Base-by-base conservation (phyloP, 805 yeast species). In the Metschnikowia koreensis region DNA sequence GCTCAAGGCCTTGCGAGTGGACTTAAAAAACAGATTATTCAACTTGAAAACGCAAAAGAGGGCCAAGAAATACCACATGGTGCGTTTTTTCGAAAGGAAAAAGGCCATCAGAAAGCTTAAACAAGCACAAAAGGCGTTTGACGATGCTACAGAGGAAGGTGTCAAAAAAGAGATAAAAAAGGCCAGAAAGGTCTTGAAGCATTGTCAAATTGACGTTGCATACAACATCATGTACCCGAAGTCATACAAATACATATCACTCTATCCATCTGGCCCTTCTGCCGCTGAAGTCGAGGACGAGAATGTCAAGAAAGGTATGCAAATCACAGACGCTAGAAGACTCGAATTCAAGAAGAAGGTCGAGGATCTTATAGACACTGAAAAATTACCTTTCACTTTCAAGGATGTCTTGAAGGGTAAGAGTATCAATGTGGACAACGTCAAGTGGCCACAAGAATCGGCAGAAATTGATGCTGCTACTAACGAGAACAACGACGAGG, bases 11-110 rank as follows among this genome's bases (percentile, higher is more conserved):
- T 69, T 87, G 54, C 75, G 79, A 46, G 68, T 75, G 6, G 91
- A 88, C 62, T 72, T 87, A 49, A 73, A 73, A 44, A 74, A 74
- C 39, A 79, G 81, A 15, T 75, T 77, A 53, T 54, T 67, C 38
- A 69, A 69, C 31, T 70, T 73, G 44, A 76, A 73, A 57, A 79
- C 81, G 15, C 79, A 76, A 56, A 75, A 79, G 48, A 70, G 75
- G 38, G 81, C 89, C 11, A 80, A 83, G 59, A 88, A 86, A 70
- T 94, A 94, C 66, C 97, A 90, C 65, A 91, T 90, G 92, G 90
- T 94, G 45, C 80, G 93, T 58, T 94, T 94, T 65, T 89, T 94
- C 56, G 98, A 92, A 68, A 82, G 80, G 64, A 89, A 90, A 71
- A 92, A 91, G 76, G 94, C 97, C 0, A 59, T 81, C 27, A 80